phyloP scores from a whole-genome alignment of 2,329 filamentous ascomycete species.

The Cordyceps farinosa region DNA sequence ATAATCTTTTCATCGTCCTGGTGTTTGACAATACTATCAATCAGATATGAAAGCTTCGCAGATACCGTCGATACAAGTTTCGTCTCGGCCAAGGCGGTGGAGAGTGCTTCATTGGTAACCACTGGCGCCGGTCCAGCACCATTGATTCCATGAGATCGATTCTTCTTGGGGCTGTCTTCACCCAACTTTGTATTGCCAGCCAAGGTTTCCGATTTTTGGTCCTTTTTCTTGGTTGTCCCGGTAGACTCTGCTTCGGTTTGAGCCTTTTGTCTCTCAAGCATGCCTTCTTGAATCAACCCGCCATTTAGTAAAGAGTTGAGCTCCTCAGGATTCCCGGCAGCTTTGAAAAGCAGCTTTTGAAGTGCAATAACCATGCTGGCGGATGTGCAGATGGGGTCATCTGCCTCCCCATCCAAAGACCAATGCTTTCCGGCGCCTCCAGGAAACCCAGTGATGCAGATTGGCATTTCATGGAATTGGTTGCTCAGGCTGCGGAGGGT shows the following conservation, averaged over 20 bases:
- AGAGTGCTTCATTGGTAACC: constrained; percentile 25
- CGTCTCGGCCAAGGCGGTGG: constrained; percentile 53
- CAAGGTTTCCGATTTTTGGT: constrained; percentile 26
- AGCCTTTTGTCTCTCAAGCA: constrained; percentile 34
- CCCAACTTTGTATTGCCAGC: constrained; percentile 45
- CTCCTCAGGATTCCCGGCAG: constrained; percentile 40
- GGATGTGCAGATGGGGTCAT: constrained; percentile 45
- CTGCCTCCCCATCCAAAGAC: constrained; percentile 58
- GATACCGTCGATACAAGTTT: constrained; percentile 76
- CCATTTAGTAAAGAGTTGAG: constrained; percentile 48
- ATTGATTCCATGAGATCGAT: constrained; percentile 30
- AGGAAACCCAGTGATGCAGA: constrained; percentile 68
- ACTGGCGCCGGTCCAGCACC: constrained; percentile 23
- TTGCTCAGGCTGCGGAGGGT: constrained; percentile 64
- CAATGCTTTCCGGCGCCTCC: constrained; percentile 57
- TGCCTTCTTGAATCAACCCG: constrained; percentile 40
- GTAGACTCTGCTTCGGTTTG: constrained; percentile 18
- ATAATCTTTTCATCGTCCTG: constrained; percentile 78
- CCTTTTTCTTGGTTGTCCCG: constrained; percentile 19
- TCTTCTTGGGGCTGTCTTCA: constrained; percentile 33
- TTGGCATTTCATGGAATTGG: constrained; percentile 70
- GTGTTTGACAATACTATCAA: constrained; percentile 67
- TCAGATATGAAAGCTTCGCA: constrained; percentile 80
- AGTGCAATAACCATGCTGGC: constrained; percentile 48
- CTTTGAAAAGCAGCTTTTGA: constrained; percentile 50